phyloP scores from a whole-genome alignment of 2,329 filamentous ascomycete species.

The Magnaporthiopsis poae region DNA sequence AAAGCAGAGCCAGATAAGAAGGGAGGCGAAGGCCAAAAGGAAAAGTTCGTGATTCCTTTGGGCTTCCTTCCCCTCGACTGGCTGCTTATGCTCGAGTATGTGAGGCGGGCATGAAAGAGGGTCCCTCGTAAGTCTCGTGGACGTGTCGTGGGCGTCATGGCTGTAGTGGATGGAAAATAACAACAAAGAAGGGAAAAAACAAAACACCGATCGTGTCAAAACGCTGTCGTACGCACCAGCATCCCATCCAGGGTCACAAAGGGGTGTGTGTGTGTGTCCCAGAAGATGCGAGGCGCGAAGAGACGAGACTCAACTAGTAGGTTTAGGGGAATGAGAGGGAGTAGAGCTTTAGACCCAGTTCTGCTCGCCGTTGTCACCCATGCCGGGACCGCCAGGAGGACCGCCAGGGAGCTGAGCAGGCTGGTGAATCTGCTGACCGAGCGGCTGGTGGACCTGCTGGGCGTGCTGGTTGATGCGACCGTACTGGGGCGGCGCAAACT shows the following conservation, averaged over 20 bases:
- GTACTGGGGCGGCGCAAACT: constrained; percentile 15
- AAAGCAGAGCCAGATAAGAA: not conserved
- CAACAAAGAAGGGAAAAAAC: not conserved
- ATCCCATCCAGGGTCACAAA: too few species aligned
- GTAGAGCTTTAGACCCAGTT: constrained; percentile 15
- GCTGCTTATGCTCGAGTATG: not conserved
- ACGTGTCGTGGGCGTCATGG: not conserved
- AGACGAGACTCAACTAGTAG: not conserved
- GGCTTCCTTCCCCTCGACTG: not conserved
- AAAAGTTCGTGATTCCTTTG: not conserved
- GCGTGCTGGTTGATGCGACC: constrained; percentile 8
- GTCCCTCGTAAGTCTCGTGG: not conserved
- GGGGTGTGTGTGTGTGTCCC: not conserved
- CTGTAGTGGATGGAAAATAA: not conserved
- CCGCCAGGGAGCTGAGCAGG: constrained; percentile 12
- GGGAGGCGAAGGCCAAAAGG: not conserved
- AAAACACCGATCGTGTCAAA: not conserved
- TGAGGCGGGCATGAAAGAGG: not conserved
- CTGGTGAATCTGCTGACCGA: constrained; percentile 9
- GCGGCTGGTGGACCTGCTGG: not conserved
- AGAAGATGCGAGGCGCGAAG: not conserved
- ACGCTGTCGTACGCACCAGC: not conserved
- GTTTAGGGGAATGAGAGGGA: not conserved
- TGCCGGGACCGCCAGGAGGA: constrained; percentile 12
- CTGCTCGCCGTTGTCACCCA: constrained; percentile 19